Base-by-base conservation (phyloP, 352 stramenopile species). In the Phytophthora cryptogea region DNA sequence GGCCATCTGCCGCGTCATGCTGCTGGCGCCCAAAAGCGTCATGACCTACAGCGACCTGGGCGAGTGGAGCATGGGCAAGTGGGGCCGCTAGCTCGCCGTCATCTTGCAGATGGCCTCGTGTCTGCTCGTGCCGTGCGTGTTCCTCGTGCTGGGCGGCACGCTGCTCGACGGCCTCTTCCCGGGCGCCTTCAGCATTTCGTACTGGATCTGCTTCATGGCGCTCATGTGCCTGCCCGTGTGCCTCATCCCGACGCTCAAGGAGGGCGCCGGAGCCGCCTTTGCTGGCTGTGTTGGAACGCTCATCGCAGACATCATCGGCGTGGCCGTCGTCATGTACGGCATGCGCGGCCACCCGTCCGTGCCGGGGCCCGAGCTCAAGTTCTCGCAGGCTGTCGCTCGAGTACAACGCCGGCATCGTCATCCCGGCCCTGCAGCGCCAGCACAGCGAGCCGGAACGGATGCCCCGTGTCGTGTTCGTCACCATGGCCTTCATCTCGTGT, bases 191-290 rank as follows among this genome's bases (percentile, higher is more conserved):
- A 60, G 44, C 31, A 27, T 41, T 28, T 53, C 50, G 11, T 66
- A 66, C 39, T 78, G 69, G 69, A 76, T 78, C 58, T 70, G 73
- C 43, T 59, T 77, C 49, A 78, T 78, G 69, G 57, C 56, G 31
- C 44, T 73, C 52, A 65, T 64, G 61, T 59, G 68, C 13, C 39
- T 75, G 27, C 69, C 69, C 28, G 57, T 78, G 39, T 78, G 69
- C 44, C 52, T 78, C 42, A 66, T 61, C 51, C 51, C 59, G 44
- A 66, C 59, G 45, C 59, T 66, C 28, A 66, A 66, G 39, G 55
- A 74, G 52, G 68, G 62, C 5, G 70, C 70, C 11, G 61, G 55
- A 7, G 66, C 54, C 5, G 70, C 70, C 2, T 74, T 74, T 26
- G 69, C 69, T 27, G 66, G 70, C 10, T 68, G 59, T 20, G 39